These are phyloP conservation scores for Acanthamoeba healyi DNA, from an alignment of 208 protist species.

Conservation along the genomic window DNA sequence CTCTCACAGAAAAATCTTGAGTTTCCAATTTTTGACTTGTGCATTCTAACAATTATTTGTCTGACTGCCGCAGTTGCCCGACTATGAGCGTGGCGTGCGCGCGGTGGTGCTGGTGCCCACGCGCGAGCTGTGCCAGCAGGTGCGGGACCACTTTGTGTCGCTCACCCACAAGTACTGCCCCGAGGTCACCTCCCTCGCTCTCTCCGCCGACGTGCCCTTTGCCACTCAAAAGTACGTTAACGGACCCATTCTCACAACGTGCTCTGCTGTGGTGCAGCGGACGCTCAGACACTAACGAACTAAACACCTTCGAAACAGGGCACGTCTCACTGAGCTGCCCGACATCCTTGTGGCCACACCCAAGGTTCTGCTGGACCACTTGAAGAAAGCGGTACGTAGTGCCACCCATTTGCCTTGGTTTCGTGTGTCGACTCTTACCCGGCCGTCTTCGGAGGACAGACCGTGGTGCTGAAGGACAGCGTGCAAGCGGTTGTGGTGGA, in stretches of 20 bases:
- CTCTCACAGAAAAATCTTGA: neutral
- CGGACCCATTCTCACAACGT: neutral
- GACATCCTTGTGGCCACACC: slow-evolving; percentile 90
- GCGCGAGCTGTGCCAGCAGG: slow-evolving; percentile 97
- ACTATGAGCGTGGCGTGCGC: slow-evolving; percentile 86
- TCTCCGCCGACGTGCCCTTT: slow-evolving; percentile 80
- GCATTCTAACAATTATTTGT: too few relatives aligned
- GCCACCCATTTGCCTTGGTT: neutral
- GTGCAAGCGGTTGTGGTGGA: slow-evolving; percentile 95
- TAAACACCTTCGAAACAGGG: slow-evolving; percentile 79
- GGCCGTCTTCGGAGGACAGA: neutral
- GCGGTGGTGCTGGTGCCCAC: slow-evolving; percentile 97
- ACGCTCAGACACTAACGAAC: neutral
- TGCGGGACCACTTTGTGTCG: slow-evolving; percentile 73
- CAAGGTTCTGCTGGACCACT: slow-evolving; percentile 82
- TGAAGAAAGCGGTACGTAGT: slow-evolving; percentile 78
- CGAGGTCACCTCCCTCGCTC: slow-evolving; percentile 66
- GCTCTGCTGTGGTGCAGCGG: too few relatives aligned
- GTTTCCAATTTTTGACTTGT: neutral
- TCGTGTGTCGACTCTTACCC: too few relatives aligned
- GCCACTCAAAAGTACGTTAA: slow-evolving; percentile 77
- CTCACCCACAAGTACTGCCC: slow-evolving; percentile 74
- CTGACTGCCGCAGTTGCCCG: slow-evolving; percentile 35
- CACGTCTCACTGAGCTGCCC: slow-evolving; percentile 80
- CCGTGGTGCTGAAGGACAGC: slow-evolving; percentile 77